A percentile compares a stretch with the other conserved stretches of the same genome.
Conservation (phyloP, 2,329 filamentous ascomycete genomes). For the Microdochium nivale region DNA sequence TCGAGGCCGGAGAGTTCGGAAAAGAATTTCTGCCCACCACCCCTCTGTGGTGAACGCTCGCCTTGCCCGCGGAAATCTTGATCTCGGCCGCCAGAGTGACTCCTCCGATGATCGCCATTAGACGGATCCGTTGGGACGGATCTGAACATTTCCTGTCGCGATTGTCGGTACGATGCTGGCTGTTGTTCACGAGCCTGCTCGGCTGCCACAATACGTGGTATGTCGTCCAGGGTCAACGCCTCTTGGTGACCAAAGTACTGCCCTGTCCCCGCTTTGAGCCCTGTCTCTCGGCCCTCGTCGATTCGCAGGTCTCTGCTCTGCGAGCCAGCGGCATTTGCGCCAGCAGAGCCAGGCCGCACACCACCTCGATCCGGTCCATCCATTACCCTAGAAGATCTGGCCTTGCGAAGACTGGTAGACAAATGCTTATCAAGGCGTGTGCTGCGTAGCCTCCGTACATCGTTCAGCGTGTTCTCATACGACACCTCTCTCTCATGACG, state of each 20-base stretch:
- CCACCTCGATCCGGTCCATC: slow-evolving; percentile 69
- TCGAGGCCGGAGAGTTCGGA: slow-evolving; percentile 91
- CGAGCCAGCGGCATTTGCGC: slow-evolving; percentile 43
- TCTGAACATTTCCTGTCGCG: slow-evolving; percentile 59
- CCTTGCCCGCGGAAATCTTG: slow-evolving; percentile 37
- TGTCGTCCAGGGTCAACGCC: slow-evolving; percentile 89
- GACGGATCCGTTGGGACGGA: slow-evolving; percentile 50
- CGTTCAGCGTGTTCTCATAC: slow-evolving; percentile 92
- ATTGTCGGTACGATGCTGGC: slow-evolving; percentile 69
- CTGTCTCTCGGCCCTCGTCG: slow-evolving; percentile 66
- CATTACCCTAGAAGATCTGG: slow-evolving; percentile 84
- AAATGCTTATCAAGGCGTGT: slow-evolving; percentile 91
- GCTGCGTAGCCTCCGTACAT: slow-evolving; percentile 84
- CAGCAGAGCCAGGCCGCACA: slow-evolving; percentile 63
- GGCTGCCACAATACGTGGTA: slow-evolving; percentile 88
- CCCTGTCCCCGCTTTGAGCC: slow-evolving; percentile 63
- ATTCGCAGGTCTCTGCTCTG: slow-evolving; percentile 60
- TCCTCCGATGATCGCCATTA: slow-evolving; percentile 59
- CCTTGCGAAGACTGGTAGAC: slow-evolving; percentile 85
- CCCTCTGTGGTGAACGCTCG: slow-evolving; percentile 45
- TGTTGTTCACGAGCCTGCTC: slow-evolving; percentile 90
- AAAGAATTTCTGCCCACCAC: slow-evolving; percentile 70
- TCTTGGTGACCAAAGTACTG: slow-evolving; percentile 86
- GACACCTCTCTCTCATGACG: slow-evolving; percentile 60
- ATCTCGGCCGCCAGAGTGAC: slow-evolving; percentile 44